Percentiles rank a stretch among this genome's conserved stretches.
phyloP scores from a whole-genome alignment of 1,139 yeast genomes.

The Eremothecium gossypii region DNA sequence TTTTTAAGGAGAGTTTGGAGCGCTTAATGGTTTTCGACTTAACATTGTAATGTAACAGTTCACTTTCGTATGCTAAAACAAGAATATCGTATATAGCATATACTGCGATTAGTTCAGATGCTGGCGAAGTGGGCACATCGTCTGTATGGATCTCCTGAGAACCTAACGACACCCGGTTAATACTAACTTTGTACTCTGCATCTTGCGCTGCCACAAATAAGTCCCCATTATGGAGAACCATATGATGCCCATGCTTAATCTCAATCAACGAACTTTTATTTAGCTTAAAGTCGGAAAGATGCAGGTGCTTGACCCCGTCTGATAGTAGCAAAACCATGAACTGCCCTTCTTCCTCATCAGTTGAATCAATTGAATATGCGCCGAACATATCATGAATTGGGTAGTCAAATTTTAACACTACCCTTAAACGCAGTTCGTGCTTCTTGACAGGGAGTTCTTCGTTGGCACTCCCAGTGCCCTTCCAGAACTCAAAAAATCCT shows the following conservation, averaged over 20 bases:
- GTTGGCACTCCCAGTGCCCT: slow-evolving; percentile 12
- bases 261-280: slow-evolving; percentile 21
- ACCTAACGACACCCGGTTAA: slow-evolving; percentile 6
- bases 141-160: slow-evolving; percentile 7
- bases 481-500: slow-evolving; percentile 26
- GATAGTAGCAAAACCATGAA: slow-evolving; percentile 32
- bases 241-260: slow-evolving; percentile 19
- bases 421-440: slow-evolving; percentile 34
- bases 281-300: slow-evolving; percentile 28
- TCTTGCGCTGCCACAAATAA: slow-evolving; percentile 20
- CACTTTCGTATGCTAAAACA: slow-evolving; percentile 13
- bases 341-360: slow-evolving; percentile 17
- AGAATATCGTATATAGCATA: slow-evolving; percentile 12
- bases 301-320: slow-evolving; percentile 35
- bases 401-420: slow-evolving; percentile 38
- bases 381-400: slow-evolving; percentile 32
- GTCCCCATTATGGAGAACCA: slow-evolving; percentile 27
- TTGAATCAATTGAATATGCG: slow-evolving; percentile 17
- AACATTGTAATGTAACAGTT: slow-evolving; percentile 16
- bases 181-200: slow-evolving; percentile 5
- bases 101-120: slow-evolving; percentile 9
- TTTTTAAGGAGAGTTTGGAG: slow-evolving; percentile 9
- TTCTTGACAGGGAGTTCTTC: slow-evolving; percentile 30
- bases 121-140: not conserved
- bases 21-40: slow-evolving; percentile 9